These are phyloP conservation scores for Smallanthus sonchifolius DNA, from an alignment of 129 eudicot species.

Conservation along the genomic window DNA sequence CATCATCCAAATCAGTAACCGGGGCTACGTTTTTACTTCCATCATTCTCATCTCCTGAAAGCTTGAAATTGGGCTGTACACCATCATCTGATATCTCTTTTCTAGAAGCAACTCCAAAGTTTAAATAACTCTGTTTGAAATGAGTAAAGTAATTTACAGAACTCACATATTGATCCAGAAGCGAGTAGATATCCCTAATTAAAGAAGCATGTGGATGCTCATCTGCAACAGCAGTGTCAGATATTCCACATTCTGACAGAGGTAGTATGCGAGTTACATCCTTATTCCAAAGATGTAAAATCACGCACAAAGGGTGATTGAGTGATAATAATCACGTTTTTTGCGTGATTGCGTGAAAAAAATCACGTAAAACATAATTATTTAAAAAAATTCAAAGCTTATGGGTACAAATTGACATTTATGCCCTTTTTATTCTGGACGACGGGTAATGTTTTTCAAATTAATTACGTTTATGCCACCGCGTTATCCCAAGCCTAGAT, in stretches of 20 bases:
- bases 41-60: conserved; percentile 45
- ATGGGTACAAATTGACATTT: too few species aligned
- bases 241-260: conserved; percentile 75
- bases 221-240: conserved; percentile 44
- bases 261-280: conserved; percentile 81
- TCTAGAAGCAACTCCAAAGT: conserved; percentile 81
- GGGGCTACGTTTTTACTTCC: conserved; percentile 39
- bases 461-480: too few species aligned
- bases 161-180: conserved; percentile 94
- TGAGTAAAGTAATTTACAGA: neutral
- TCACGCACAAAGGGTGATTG: too few species aligned
- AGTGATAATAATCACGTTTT: too few species aligned
- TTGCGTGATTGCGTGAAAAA: too few species aligned
- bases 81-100: conserved; percentile 46
- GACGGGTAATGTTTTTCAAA: too few species aligned
- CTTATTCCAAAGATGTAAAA: conserved; percentile 84
- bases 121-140: conserved; percentile 77
- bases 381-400: too few species aligned
- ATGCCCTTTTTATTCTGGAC: too few species aligned
- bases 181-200: conserved; percentile 60
- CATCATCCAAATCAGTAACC: conserved; percentile 56
- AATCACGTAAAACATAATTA: too few species aligned
- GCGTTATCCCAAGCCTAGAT: too few species aligned
- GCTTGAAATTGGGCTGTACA: conserved; percentile 41
- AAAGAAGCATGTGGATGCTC: conserved; percentile 63